Evolutionary conservation across 805 yeast species (phyloP), one percentile per base, ranked within the genome.

Genomic region (Wickerhamiella azyma): DNA sequence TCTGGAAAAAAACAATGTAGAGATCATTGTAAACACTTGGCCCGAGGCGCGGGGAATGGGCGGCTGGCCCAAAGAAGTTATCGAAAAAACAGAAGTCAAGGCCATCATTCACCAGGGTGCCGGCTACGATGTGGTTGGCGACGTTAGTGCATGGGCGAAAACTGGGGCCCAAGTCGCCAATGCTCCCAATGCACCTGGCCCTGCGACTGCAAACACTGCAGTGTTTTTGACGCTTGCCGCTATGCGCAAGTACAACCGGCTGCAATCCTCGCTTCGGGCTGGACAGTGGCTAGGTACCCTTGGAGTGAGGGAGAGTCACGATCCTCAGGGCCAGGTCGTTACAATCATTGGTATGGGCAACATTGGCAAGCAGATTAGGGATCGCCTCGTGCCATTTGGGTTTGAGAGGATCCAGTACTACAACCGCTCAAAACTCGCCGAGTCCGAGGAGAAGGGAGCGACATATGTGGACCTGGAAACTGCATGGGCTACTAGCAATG

Each of bases 301-400:
- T n/a, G 69, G 66, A 5, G 66, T 66, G 2, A 59, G 58, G 5
- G 50, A 65, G 24, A 79, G 78, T 18, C 62, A 59, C 44, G 71
- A 69, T 42, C 77, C 78, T 18, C 64, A 64, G 48, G 71, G 71
- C 10, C 66, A 66, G 51, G 65, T 65, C 2, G 66, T 76, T 13
- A 81, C 81, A 5, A 74, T 76, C 44, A 59, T 75, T 41, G 81
- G 81, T 1, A 66, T 76, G 74, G 81, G 81, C 9, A 78, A 77
- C 19, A 76, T 76, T 57, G 81, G 81, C 46, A 64, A 71, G 33
- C 69, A 71, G 26, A 66, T 76, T 48, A 66, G 75, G 39, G 74
- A 72, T 55, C 65, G 77, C 44, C 63, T 70, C 45, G 46, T 44
- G 41, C 72, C 72, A 1, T 71, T 75, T 55, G 76, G 74, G 0